Base-by-base conservation (phyloP, 2,329 filamentous ascomycete genomes). In the Fusarium torulosum region DNA sequence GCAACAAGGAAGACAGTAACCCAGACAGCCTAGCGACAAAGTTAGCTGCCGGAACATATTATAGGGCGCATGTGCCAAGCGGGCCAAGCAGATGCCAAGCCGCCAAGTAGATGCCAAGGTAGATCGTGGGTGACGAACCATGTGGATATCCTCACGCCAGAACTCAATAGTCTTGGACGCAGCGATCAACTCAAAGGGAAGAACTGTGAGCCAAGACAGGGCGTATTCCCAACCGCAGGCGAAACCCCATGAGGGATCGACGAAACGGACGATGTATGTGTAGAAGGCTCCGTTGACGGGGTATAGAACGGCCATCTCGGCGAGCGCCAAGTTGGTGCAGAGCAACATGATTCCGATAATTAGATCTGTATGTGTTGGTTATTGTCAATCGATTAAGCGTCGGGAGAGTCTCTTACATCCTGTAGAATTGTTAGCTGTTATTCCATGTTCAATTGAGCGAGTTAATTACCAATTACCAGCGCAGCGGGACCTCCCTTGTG, bases 151-250 rank as follows among this genome's bases (percentile, higher is more conserved):
- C 0, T 84, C 75, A 51, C 88, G 86, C 94, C 94, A 97, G 75
- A 91, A 97, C 37, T 89, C 84, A 50, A 97, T 90, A 0, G 93
- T 96, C 35, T 95, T 88, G 4, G 92, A 90, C 2, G 93, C 94
- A 3, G 93, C 92, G 57, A 97, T 92, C 55, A 97, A 90, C 76
- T 97, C 94, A 29, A 97, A 84, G 0, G 94, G 94, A 19, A 97
- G 80, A 1, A 94, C 89, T 19, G 93, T 86, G 2, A 97, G 85
- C 94, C 94, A 97, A 77, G 96, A 91, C 62, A 97, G 78, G 4
- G 92, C 92, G 76, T 97, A 96, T 84, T 96, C 96, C 93, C 93
- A 97, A 25, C 93, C 94, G 91, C 97, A 96, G 37, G 93, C 92
- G 75, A 97, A 97, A 0, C 94, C 94, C 93, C 93, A 97, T 0